A percentile compares a stretch with the other conserved stretches of the same genome.
These are phyloP conservation scores for Phyllosticta ampelicida DNA, from an alignment of 2,329 filamentous ascomycete genomes.

Conservation along the genomic window DNA sequence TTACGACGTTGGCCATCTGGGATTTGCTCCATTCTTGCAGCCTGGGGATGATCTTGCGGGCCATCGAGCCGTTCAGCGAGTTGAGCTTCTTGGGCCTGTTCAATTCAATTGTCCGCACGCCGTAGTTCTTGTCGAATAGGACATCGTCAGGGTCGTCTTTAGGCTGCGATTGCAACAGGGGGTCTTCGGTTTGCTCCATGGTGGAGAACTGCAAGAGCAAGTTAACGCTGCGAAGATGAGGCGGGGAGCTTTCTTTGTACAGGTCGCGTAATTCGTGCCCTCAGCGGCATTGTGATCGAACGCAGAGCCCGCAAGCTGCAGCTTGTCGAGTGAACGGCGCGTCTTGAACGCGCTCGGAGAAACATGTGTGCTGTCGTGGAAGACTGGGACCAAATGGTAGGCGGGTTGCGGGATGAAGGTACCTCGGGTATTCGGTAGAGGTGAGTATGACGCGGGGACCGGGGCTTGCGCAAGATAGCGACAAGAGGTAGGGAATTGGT, in stretches of 20 bases:
- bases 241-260: conserved; percentile 24
- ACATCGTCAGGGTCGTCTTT: conserved; percentile 81
- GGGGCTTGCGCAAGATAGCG: not conserved
- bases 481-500: not conserved
- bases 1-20: conserved; percentile 80
- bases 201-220: conserved; percentile 12
- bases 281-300: conserved; percentile 58
- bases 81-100: conserved; percentile 91
- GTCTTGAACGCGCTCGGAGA: conserved; percentile 30
- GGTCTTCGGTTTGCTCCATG: conserved; percentile 10
- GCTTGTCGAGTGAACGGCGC: conserved; percentile 30
- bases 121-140: conserved; percentile 79
- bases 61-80: conserved; percentile 89
- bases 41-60: conserved; percentile 81
- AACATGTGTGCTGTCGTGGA: conserved; percentile 29
- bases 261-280: conserved; percentile 59
- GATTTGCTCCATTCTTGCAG: conserved; percentile 92
- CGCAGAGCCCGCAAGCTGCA: conserved; percentile 22
- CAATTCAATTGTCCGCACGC: conserved; percentile 82
- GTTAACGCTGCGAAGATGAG: not conserved
- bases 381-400: conserved; percentile 1
- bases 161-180: conserved; percentile 43
- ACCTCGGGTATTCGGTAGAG: conserved; percentile 28
- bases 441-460: not conserved
- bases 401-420: conserved; percentile 13